Evolutionary conservation across 257 asterid genomes (phyloP).

Genomic region (Nicotiana attenuata): DNA sequence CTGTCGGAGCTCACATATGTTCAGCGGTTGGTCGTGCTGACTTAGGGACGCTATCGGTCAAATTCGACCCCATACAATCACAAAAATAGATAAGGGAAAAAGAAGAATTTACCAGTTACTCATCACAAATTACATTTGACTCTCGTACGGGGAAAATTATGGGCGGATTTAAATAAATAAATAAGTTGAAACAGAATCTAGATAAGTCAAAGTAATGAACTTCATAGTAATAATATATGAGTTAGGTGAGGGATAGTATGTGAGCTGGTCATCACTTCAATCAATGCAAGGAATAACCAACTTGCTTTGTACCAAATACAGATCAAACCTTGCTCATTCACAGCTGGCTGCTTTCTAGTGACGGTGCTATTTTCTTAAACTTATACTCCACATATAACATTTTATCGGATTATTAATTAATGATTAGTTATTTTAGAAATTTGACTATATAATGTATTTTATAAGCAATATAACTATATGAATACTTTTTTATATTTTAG

Average conservation of each 20-base stretch:
- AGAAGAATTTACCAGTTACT: not conserved
- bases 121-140: not conserved
- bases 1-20: too few species aligned
- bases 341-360: not conserved
- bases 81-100: not conserved
- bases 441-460: too few species aligned
- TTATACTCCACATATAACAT: not conserved
- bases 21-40: too few species aligned
- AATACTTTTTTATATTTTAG: too few species aligned
- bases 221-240: not conserved
- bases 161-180: not conserved
- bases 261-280: not conserved
- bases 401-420: too few species aligned
- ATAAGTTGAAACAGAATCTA: not conserved
- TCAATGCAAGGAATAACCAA: not conserved
- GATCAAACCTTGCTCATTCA: not conserved
- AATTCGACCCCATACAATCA: too few species aligned
- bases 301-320: not conserved
- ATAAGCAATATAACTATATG: too few species aligned
- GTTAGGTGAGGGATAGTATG: not conserved
- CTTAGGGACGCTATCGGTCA: too few species aligned
- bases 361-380: not conserved
- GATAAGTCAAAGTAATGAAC: not conserved
- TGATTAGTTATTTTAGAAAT: too few species aligned
- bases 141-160: not conserved